A percentile compares a stretch with the other conserved stretches of the same genome.
phyloP scores from a whole-genome alignment of 305 asterid genomes.

The Coffea humblotiana region DNA sequence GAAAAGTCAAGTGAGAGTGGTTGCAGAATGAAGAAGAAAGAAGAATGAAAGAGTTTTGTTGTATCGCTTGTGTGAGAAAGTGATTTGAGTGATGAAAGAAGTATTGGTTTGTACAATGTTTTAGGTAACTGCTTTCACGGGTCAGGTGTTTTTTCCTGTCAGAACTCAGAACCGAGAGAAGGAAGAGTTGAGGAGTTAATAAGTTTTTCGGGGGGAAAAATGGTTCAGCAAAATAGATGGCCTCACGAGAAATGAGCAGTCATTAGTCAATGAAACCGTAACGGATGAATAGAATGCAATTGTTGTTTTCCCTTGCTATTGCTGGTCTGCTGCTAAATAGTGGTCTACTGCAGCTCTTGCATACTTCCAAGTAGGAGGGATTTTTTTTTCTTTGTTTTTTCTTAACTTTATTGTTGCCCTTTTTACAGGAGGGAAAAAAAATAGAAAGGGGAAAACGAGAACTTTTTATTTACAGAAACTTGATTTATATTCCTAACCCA shows the following conservation, averaged over 20 bases:
- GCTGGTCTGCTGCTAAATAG: background rate
- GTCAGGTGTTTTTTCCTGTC: slow-evolving; percentile 35
- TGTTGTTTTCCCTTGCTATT: background rate
- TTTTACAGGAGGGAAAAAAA: background rate
- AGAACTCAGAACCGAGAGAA: background rate
- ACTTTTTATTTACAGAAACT: background rate
- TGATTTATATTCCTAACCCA: background rate
- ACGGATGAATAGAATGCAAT: slow-evolving; percentile 10
- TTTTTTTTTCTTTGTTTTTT: background rate
- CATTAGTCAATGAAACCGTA: slow-evolving; percentile 28
- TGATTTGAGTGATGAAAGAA: slow-evolving; percentile 3
- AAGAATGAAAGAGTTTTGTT: background rate
- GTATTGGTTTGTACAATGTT: slow-evolving; percentile 16
- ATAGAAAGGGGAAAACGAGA: background rate
- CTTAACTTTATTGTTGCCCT: too few species aligned
- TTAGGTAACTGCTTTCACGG: slow-evolving; percentile 30
- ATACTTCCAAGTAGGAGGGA: background rate
- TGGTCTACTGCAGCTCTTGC: slow-evolving; percentile 1
- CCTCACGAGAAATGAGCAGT: slow-evolving; percentile 34
- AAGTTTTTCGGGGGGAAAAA: background rate
- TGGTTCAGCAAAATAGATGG: slow-evolving; percentile 7
- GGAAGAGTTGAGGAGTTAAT: too few species aligned
- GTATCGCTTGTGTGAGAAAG: background rate
- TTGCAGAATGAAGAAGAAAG: background rate
- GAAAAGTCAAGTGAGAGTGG: background rate